Evolutionary conservation across 129 eudicot genomes (phyloP).

Genomic region (Cynara cardunculus): DNA sequence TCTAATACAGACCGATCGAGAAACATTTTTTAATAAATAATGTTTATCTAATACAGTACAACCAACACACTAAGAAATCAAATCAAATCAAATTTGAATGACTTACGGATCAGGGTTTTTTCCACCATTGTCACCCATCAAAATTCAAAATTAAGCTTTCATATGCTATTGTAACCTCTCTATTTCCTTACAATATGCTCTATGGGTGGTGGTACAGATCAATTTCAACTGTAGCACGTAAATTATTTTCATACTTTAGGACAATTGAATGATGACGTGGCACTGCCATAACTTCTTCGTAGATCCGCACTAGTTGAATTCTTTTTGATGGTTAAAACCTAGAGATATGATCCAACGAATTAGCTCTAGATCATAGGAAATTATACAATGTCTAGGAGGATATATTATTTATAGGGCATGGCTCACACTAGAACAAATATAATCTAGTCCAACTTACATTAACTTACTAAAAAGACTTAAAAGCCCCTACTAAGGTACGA

Average conservation of each 20-base stretch:
- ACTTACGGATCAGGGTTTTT: neutral
- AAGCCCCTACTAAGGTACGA: neutral
- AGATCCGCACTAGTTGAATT: neutral
- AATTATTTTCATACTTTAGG: too few relatives aligned
- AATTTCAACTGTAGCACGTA: neutral
- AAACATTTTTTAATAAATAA: too few relatives aligned
- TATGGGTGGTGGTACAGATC: too few relatives aligned
- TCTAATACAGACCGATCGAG: neutral
- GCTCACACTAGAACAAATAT: constrained; percentile 10
- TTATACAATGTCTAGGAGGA: neutral
- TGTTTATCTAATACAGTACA: too few relatives aligned
- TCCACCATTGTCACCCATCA: neutral
- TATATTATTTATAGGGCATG: constrained; percentile 2
- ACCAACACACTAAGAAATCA: neutral
- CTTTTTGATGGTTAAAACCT: neutral
- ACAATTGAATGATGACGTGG: too few relatives aligned
- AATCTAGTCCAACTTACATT: neutral
- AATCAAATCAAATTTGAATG: neutral
- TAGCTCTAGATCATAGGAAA: neutral
- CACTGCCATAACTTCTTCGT: too few relatives aligned
- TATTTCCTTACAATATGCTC: neutral
- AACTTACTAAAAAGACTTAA: neutral
- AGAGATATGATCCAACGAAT: neutral
- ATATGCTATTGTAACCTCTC: neutral
- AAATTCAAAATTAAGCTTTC: neutral